Conservation (phyloP, 768 basidiomycete genomes). For the Cystobasidium onofrii region DNA sequence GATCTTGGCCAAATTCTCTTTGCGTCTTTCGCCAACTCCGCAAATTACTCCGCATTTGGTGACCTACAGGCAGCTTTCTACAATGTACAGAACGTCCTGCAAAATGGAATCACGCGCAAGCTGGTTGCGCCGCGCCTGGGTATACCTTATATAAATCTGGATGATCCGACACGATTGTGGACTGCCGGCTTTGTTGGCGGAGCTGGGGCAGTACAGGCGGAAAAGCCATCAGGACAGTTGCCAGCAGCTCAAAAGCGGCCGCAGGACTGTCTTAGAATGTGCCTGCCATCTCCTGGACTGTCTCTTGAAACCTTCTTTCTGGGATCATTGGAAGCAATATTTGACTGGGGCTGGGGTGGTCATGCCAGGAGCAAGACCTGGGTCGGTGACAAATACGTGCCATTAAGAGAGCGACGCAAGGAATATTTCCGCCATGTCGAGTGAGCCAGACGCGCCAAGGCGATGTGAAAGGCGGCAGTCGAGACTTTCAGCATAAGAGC, state of each 20-base stretch:
- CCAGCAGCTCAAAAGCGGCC: not conserved
- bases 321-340: constrained; percentile 34
- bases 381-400: constrained; percentile 5
- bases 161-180: constrained; percentile 37
- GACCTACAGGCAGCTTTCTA: constrained; percentile 33
- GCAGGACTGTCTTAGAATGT: constrained; percentile 40
- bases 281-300: constrained; percentile 40
- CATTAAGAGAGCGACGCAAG: constrained; percentile 1
- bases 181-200: not conserved
- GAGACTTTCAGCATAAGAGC: not conserved
- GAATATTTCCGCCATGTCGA: too few relatives aligned
- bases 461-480: too few relatives aligned
- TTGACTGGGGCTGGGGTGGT: constrained; percentile 34
- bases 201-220: not conserved
- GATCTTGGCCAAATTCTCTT: constrained; percentile 5
- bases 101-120: constrained; percentile 34
- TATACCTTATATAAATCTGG: constrained; percentile 39
- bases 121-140: constrained; percentile 34
- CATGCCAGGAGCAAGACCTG: not conserved
- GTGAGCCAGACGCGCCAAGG: too few relatives aligned
- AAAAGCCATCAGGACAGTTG: not conserved
- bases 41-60: not conserved
- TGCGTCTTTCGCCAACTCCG: not conserved
- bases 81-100: constrained; percentile 40
- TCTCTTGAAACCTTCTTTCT: constrained; percentile 38